A percentile compares a stretch with the other conserved stretches of the same genome.
phyloP scores from a whole-genome alignment of 176 grass and related monocot species.

The Puya raimondii region DNA sequence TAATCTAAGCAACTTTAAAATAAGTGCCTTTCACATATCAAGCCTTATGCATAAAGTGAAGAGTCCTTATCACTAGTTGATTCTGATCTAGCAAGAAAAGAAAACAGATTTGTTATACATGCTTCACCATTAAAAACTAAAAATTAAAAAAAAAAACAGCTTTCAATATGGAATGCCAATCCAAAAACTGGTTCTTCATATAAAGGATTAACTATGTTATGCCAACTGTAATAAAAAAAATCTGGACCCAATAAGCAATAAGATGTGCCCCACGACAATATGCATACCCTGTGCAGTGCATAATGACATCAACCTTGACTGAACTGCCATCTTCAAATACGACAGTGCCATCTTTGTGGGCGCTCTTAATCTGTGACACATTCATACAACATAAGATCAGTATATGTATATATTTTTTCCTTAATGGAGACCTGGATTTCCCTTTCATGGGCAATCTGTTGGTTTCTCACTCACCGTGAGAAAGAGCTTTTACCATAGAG shows the following conservation, averaged over 20 bases:
- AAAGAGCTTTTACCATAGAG: conserved; percentile 52
- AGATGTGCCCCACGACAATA: background rate
- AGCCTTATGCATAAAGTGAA: too few species aligned
- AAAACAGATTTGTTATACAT: too few species aligned
- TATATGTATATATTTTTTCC: background rate
- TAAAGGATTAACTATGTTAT: too few species aligned
- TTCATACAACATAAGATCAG: background rate
- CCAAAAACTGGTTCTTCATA: too few species aligned
- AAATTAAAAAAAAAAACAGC: too few species aligned
- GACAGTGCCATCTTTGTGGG: conserved; percentile 43
- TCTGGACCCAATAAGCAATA: background rate
- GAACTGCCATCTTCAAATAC: conserved; percentile 52
- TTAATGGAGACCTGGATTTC: background rate
- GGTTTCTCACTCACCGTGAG: conserved; percentile 16
- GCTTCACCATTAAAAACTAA: too few species aligned
- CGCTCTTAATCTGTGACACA: conserved; percentile 42
- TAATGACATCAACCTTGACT: conserved; percentile 50
- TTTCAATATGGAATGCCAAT: too few species aligned
- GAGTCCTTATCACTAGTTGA: too few species aligned
- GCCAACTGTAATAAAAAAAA: too few species aligned
- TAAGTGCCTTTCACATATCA: too few species aligned
- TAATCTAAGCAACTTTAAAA: too few species aligned
- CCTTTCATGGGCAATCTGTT: background rate
- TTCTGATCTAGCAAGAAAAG: too few species aligned
- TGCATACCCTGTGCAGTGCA: conserved; percentile 72